Conservation (phyloP, 345 rosid genomes). For the Gossypium arboreum region DNA sequence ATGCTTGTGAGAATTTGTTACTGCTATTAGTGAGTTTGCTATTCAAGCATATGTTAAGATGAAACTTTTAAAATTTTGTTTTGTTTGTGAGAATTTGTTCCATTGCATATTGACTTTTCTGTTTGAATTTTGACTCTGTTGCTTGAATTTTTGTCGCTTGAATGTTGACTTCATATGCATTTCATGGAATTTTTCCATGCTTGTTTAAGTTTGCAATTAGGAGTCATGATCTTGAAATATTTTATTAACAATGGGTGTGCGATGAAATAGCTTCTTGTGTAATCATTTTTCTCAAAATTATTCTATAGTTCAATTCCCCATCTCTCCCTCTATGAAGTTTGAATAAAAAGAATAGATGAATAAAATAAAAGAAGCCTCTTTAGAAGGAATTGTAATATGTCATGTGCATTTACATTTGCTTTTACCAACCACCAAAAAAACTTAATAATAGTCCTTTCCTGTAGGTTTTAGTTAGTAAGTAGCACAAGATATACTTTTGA, state of each 20-base stretch:
- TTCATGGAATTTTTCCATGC: slow-evolving; percentile 2
- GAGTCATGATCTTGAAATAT: slow-evolving; percentile 6
- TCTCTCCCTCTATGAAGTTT: neutral
- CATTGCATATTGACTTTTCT: too few relatives aligned
- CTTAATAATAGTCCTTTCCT: neutral
- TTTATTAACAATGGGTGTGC: neutral
- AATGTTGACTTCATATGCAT: slow-evolving; percentile 1
- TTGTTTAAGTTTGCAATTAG: slow-evolving; percentile 15
- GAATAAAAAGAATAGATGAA: neutral
- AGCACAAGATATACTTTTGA: neutral
- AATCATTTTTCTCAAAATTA: neutral
- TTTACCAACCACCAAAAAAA: neutral
- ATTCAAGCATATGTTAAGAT: too few relatives aligned
- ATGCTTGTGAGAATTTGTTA: too few relatives aligned
- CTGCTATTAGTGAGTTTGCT: too few relatives aligned
- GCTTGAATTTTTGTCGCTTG: too few relatives aligned
- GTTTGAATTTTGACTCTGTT: too few relatives aligned
- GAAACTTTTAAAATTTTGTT: too few relatives aligned
- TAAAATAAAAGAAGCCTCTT: neutral
- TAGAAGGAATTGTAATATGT: neutral
- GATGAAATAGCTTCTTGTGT: neutral
- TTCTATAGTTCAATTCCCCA: neutral
- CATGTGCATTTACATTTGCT: neutral
- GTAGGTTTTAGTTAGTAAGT: neutral
- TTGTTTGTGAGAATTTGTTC: too few relatives aligned